These are phyloP conservation scores for Asclepias syriaca DNA, from an alignment of 257 asterid species.

Conservation along the genomic window DNA sequence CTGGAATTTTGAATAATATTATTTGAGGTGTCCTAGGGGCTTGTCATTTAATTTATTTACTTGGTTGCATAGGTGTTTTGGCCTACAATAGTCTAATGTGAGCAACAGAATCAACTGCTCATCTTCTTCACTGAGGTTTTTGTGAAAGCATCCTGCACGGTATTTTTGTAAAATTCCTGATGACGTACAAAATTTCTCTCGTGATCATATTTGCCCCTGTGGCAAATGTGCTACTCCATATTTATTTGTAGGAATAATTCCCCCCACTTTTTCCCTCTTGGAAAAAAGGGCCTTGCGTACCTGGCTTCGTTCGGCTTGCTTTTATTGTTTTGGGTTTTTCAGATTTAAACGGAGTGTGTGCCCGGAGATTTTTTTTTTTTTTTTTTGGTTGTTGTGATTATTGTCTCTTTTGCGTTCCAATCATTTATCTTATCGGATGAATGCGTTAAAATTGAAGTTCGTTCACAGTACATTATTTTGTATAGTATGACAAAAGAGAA, in stretches of 20 bases:
- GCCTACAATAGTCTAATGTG: background rate
- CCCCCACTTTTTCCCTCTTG: too few species aligned
- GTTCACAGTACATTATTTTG: too few species aligned
- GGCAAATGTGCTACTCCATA: background rate
- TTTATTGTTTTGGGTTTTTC: too few species aligned
- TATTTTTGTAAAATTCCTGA: background rate
- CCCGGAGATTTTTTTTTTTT: too few species aligned
- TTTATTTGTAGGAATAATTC: background rate
- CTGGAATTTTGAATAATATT: constrained; percentile 15
- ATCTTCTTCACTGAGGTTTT: background rate
- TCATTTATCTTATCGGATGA: too few species aligned
- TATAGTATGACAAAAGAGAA: too few species aligned
- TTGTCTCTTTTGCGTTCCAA: too few species aligned
- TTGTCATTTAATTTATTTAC: background rate
- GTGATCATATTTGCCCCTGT: background rate
- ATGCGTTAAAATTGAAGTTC: too few species aligned
- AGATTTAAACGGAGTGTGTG: too few species aligned
- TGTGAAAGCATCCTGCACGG: background rate
- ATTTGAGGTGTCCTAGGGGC: constrained; percentile 3
- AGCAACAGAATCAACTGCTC: background rate
- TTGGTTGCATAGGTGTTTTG: constrained; percentile 5
- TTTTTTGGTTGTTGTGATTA: too few species aligned
- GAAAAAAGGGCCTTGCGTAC: too few species aligned
- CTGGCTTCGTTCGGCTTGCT: too few species aligned
- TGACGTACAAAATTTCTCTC: background rate